A percentile compares a stretch with the other conserved stretches of the same genome.
phyloP scores from a whole-genome alignment of 305 asterid genomes.

The Lippia alba region DNA sequence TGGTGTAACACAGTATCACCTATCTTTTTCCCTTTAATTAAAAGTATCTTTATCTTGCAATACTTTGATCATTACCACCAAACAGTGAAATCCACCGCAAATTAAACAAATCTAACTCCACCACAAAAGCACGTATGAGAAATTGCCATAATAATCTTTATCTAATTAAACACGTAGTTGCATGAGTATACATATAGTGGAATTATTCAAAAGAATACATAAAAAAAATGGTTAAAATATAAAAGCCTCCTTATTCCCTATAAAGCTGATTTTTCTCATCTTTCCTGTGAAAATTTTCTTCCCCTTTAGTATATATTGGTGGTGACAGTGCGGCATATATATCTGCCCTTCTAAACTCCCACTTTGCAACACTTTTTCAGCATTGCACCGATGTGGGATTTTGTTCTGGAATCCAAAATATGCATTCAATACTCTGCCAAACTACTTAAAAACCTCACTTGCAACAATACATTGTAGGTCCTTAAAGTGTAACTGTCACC shows the following conservation, averaged over 20 bases:
- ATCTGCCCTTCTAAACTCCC: slow-evolving; percentile 45
- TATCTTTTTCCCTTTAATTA: not conserved
- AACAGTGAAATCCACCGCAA: too few relatives aligned
- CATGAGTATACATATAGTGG: too few relatives aligned
- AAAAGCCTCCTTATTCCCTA: slow-evolving; percentile 41
- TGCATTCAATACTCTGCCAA: slow-evolving; percentile 44
- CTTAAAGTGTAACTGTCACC: slow-evolving; percentile 38
- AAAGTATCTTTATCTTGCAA: not conserved
- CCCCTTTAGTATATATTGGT: not conserved
- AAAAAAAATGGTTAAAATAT: too few relatives aligned
- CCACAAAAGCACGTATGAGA: too few relatives aligned
- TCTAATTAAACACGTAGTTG: not conserved
- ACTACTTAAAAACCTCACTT: slow-evolving; percentile 31
- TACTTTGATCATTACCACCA: too few relatives aligned
- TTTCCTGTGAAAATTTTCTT: not conserved
- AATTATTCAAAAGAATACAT: too few relatives aligned
- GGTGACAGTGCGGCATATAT: slow-evolving; percentile 39
- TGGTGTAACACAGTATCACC: slow-evolving; percentile 12
- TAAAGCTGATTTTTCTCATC: slow-evolving; percentile 18
- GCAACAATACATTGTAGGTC: slow-evolving; percentile 40
- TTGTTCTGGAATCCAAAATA: slow-evolving; percentile 54
- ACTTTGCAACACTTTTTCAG: slow-evolving; percentile 40
- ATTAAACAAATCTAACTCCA: too few relatives aligned
- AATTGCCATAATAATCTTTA: too few relatives aligned
- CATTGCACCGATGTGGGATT: slow-evolving; percentile 43